Percentiles rank a stretch among this genome's conserved stretches.
Conservation (phyloP, 495 filamentous ascomycete genomes). For the Symbiotaphrina buchneri region DNA sequence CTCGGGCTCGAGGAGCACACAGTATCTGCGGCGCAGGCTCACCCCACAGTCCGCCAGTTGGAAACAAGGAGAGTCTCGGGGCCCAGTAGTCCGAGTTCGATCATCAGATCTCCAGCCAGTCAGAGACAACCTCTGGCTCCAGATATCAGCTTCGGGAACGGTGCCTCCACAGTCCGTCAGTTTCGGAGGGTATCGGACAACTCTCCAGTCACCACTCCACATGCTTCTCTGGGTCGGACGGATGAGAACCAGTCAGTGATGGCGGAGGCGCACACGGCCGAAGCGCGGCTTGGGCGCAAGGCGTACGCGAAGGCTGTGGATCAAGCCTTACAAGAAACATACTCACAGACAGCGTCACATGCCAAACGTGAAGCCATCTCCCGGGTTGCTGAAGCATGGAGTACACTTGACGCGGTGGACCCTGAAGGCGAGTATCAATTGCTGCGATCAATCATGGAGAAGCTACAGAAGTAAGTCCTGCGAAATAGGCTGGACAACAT, state of each 20-base stretch:
- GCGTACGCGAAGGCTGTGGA: conserved; percentile 63
- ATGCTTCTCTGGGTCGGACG: conserved; percentile 12
- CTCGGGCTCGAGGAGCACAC: conserved; percentile 8
- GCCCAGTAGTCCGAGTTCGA: too few relatives aligned
- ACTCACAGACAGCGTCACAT: conserved; percentile 53
- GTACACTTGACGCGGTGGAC: conserved; percentile 61
- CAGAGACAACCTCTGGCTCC: conserved; percentile 60
- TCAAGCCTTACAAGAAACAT: conserved; percentile 57
- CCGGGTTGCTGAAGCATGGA: conserved; percentile 63
- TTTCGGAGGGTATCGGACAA: conserved; percentile 73
- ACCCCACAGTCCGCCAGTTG: conserved; percentile 22
- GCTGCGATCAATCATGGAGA: conserved; percentile 43
- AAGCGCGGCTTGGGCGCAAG: conserved; percentile 54
- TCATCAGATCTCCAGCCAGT: conserved; percentile 13
- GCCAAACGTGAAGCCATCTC: conserved; percentile 63
- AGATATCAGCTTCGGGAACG: conserved; percentile 78
- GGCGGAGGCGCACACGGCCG: conserved; percentile 41
- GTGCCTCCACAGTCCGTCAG: conserved; percentile 66
- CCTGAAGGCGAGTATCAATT: conserved; percentile 81
- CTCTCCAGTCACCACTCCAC: conserved; percentile 18
- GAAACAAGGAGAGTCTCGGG: conserved; percentile 26
- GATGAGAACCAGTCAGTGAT: conserved; percentile 18
- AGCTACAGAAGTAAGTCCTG: conserved; percentile 23
- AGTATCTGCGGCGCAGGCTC: conserved; percentile 22
- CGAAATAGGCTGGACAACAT: neutral